A percentile compares a stretch with the other conserved stretches of the same genome.
These are phyloP conservation scores for Annulohypoxylon stygium DNA, from an alignment of 495 filamentous ascomycete genomes.

Conservation along the genomic window DNA sequence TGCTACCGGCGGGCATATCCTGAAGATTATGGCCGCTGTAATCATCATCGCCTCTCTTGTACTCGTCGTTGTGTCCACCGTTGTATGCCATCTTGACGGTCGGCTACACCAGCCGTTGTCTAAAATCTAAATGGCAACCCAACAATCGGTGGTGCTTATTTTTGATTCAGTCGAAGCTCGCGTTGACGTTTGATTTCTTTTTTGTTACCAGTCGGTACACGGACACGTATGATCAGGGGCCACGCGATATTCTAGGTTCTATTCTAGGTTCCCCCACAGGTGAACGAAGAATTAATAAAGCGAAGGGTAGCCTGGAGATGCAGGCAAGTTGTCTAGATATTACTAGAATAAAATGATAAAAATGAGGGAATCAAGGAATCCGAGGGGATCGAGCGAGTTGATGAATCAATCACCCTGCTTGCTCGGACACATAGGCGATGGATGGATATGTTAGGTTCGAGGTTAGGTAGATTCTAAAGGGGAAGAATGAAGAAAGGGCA, in stretches of 20 bases:
- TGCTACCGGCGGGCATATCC: conserved; percentile 71
- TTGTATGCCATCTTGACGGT: conserved; percentile 63
- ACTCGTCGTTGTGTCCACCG: conserved; percentile 61
- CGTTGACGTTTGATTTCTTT: conserved; percentile 12
- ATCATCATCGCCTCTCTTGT: conserved; percentile 61
- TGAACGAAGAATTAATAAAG: conserved; percentile 42
- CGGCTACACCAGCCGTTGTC: conserved; percentile 40
- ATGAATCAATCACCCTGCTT: conserved; percentile 47
- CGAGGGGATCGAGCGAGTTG: conserved; percentile 40
- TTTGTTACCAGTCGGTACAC: conserved; percentile 23
- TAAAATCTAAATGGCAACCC: conserved; percentile 13
- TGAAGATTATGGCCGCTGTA: conserved; percentile 74
- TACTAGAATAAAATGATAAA: conserved; percentile 37
- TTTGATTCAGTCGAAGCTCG: conserved; percentile 22
- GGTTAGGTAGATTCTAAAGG: conserved; percentile 36
- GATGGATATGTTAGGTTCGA: conserved; percentile 22
- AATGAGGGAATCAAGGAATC: conserved; percentile 27
- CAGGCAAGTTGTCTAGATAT: conserved; percentile 32
- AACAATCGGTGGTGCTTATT: conserved; percentile 14
- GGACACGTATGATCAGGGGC: conserved; percentile 41
- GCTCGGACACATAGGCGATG: conserved; percentile 44
- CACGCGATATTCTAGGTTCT: conserved; percentile 22
- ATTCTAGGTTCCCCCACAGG: conserved; percentile 39
- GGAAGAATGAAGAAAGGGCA: conserved; percentile 46
- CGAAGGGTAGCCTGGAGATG: conserved; percentile 29